phyloP scores from a whole-genome alignment of 352 stramenopile species.

The Globisporangium radiosum region DNA sequence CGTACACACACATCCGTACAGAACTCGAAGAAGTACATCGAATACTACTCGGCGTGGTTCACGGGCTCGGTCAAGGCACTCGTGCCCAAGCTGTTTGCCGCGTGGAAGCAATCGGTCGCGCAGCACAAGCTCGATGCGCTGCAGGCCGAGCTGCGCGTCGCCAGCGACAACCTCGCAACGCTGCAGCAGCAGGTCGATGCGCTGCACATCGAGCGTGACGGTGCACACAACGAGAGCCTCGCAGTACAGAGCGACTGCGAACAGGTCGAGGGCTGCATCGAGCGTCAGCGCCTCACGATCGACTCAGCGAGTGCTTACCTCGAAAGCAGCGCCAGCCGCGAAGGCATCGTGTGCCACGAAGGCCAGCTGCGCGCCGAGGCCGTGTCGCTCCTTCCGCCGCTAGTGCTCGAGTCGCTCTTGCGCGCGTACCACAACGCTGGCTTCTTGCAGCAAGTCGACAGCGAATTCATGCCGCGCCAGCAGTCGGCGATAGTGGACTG shows the following conservation, averaged over 20 bases:
- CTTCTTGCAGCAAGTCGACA: slow-evolving; percentile 47
- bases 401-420: slow-evolving; percentile 64
- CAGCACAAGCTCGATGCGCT: slow-evolving; percentile 24
- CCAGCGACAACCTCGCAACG: slow-evolving; percentile 24
- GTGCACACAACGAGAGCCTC: slow-evolving; percentile 40
- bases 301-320: slow-evolving; percentile 49
- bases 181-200: slow-evolving; percentile 56
- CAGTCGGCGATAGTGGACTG: too few relatives aligned
- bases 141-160: slow-evolving; percentile 27
- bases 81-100: slow-evolving; percentile 42
- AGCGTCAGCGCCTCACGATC: slow-evolving; percentile 45
- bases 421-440: slow-evolving; percentile 54
- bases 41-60: slow-evolving; percentile 71
- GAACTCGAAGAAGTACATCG: slow-evolving; percentile 69
- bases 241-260: slow-evolving; percentile 55
- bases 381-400: slow-evolving; percentile 45
- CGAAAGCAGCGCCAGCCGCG: slow-evolving; percentile 35
- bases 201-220: slow-evolving; percentile 36
- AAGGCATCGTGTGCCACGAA: slow-evolving; percentile 52
- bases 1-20: slow-evolving; percentile 6
- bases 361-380: slow-evolving; percentile 59
- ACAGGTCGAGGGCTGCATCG: slow-evolving; percentile 42
- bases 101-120: slow-evolving; percentile 38
- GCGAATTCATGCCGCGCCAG: slow-evolving; percentile 8
- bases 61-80: slow-evolving; percentile 41